These are phyloP conservation scores for Peterozyma toletana DNA, from an alignment of 805 yeast species.

Conservation along the genomic window DNA sequence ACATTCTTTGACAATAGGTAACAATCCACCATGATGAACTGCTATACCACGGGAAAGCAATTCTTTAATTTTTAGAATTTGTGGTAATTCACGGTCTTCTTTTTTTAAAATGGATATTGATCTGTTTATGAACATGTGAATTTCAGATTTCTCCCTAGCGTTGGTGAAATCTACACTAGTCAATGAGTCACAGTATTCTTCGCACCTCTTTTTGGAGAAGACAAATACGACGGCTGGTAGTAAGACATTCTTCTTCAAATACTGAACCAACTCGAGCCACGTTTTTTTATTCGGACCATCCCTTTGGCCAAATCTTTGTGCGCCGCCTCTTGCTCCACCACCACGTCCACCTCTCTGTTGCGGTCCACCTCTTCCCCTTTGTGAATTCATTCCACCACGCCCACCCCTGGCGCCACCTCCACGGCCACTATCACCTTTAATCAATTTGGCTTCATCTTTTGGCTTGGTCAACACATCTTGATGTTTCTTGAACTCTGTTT, in stretches of 20 bases:
- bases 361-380: slow-evolving; percentile 17
- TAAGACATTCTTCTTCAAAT: slow-evolving; percentile 57
- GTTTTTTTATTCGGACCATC: slow-evolving; percentile 75
- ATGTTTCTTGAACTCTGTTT: slow-evolving; percentile 55
- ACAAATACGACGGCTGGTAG: slow-evolving; percentile 92
- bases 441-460: slow-evolving; percentile 27
- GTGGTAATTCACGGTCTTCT: slow-evolving; percentile 92
- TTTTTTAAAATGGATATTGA: slow-evolving; percentile 82
- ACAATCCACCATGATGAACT: slow-evolving; percentile 89
- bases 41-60: slow-evolving; percentile 88
- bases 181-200: slow-evolving; percentile 81
- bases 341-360: slow-evolving; percentile 24
- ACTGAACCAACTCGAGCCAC: slow-evolving; percentile 69
- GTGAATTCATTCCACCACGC: slow-evolving; percentile 13
- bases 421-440: slow-evolving; percentile 34
- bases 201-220: slow-evolving; percentile 89
- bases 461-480: slow-evolving; percentile 41
- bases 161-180: slow-evolving; percentile 71
- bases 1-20: slow-evolving; percentile 89
- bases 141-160: slow-evolving; percentile 82
- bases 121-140: slow-evolving; percentile 87
- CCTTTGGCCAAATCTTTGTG: slow-evolving; percentile 30
- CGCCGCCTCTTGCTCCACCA: slow-evolving; percentile 24
- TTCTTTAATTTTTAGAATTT: slow-evolving; percentile 75
- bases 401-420: slow-evolving; percentile 36